Evolutionary conservation across 345 rosid genomes (phyloP).

Genomic region (Aquilaria malaccensis): DNA sequence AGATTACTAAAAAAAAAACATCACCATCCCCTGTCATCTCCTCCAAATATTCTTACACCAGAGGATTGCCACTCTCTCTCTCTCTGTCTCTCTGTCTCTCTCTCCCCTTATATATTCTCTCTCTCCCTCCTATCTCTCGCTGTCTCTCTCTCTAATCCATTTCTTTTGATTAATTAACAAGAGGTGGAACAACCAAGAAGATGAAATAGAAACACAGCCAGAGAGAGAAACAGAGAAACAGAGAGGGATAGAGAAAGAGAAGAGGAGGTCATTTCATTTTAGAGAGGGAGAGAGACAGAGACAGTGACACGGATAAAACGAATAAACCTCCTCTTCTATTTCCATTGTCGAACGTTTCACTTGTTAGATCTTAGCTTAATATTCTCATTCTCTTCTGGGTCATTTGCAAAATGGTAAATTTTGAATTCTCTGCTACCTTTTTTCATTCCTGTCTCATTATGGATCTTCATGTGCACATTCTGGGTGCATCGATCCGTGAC

Average conservation of each 20-base stretch:
- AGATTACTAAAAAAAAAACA: constrained; percentile 1
- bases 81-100: constrained; percentile 3
- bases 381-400: constrained; percentile 48
- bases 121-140: constrained; percentile 7
- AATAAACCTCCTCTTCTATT: constrained; percentile 50
- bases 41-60: constrained; percentile 64
- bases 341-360: constrained; percentile 39
- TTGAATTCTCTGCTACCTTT: constrained; percentile 13
- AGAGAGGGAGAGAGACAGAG: constrained; percentile 14
- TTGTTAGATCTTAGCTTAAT: constrained; percentile 68
- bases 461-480: constrained; percentile 25
- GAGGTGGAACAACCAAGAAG: constrained; percentile 54
- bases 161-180: constrained; percentile 45
- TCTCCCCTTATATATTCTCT: constrained; percentile 18
- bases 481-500: constrained; percentile 19
- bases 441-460: constrained; percentile 8
- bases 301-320: constrained; percentile 16
- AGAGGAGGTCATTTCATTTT: constrained; percentile 5
- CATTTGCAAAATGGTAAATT: constrained; percentile 51
- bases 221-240: constrained; percentile 22
- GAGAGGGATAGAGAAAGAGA: constrained; percentile 16
- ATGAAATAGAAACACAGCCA: constrained; percentile 30
- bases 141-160: constrained; percentile 39
- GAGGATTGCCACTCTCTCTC: constrained; percentile 36
- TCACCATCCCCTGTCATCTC: constrained; percentile 38